Evolutionary conservation across 495 filamentous ascomycete species (phyloP).

Genomic region (Daldinia bambusicola): DNA sequence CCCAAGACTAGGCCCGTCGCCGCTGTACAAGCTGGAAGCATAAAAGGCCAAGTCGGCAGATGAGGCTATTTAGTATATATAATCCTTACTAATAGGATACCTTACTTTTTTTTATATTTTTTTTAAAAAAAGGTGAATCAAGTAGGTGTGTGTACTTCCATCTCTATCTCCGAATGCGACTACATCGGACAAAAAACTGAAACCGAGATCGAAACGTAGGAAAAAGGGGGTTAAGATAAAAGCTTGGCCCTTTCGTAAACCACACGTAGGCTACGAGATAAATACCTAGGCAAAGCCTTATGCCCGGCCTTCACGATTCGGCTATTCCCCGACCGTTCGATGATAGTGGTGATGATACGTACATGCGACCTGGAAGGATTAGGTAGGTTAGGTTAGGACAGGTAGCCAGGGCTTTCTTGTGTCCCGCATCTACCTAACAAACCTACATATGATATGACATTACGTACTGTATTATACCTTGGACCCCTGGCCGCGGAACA

Average conservation of each 20-base stretch:
- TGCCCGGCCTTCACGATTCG: background rate
- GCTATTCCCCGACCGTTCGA: background rate
- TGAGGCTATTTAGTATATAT: background rate
- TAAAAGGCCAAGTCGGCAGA: background rate
- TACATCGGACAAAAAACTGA: background rate
- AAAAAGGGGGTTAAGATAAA: background rate
- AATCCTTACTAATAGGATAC: background rate
- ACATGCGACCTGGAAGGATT: background rate
- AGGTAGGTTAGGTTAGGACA: background rate
- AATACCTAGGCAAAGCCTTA: background rate
- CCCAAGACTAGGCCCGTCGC: background rate
- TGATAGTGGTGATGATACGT: background rate
- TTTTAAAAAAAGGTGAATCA: background rate
- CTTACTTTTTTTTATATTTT: too few species aligned
- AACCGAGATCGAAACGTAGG: conserved; percentile 1
- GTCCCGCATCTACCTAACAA: background rate
- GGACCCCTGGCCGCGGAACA: background rate
- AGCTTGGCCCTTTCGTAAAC: background rate
- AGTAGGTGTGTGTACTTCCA: background rate
- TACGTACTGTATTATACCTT: background rate
- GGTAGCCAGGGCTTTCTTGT: background rate
- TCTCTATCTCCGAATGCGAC: background rate
- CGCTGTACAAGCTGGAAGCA: background rate
- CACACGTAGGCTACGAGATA: background rate
- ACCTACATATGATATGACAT: too few species aligned